Percentiles rank a stretch among this genome's conserved stretches.
phyloP scores from a whole-genome alignment of 768 basidiomycete genomes.

The Amanita pallidorosea region DNA sequence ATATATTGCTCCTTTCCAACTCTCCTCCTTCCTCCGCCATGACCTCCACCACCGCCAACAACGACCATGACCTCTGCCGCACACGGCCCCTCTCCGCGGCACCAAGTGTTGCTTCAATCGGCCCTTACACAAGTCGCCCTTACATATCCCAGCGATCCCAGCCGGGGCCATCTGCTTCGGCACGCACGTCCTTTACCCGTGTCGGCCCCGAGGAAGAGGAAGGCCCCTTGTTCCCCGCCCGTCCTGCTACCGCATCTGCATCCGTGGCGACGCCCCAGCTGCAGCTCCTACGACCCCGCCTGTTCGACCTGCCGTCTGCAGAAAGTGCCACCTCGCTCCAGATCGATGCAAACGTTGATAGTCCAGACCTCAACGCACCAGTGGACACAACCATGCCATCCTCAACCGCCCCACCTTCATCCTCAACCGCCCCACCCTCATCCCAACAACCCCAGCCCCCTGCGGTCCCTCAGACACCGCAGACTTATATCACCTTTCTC shows the following conservation, averaged over 20 bases:
- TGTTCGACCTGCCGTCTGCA: not conserved
- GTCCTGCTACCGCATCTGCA: conserved; percentile 2
- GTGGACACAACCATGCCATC: not conserved
- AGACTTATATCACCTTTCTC: conserved; percentile 60
- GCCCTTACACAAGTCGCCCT: not conserved
- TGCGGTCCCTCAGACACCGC: conserved; percentile 42
- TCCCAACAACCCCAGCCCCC: not conserved
- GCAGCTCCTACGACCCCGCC: not conserved
- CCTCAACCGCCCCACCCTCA: not conserved
- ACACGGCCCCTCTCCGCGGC: not conserved
- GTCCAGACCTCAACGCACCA: not conserved
- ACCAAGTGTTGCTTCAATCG: not conserved
- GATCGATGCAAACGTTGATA: not conserved
- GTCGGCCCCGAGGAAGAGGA: conserved; percentile 4
- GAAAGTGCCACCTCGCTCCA: not conserved
- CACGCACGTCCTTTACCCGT: conserved; percentile 4
- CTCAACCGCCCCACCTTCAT: not conserved
- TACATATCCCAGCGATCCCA: not conserved
- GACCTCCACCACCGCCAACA: not conserved
- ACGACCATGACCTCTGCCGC: not conserved
- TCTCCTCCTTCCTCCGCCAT: not conserved
- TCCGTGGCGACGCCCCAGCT: not conserved
- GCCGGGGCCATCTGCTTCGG: not conserved
- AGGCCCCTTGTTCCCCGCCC: not conserved
- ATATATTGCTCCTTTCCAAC: too few species aligned